A percentile compares a stretch with the other conserved stretches of the same genome.
phyloP scores from a whole-genome alignment of 805 yeast species.

The Wickerhamomyces ciferrii region DNA sequence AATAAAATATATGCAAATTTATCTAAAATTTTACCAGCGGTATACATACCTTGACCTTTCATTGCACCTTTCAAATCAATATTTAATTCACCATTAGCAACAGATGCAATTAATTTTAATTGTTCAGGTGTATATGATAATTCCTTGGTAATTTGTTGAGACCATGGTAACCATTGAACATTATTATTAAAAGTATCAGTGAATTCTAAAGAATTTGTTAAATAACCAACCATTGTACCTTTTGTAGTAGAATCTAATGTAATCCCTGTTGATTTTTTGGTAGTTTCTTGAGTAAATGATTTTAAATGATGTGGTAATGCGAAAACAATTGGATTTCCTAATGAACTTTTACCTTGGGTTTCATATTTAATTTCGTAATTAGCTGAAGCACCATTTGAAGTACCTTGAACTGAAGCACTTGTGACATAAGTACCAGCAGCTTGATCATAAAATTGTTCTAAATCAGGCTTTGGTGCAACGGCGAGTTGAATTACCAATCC shows the following conservation, averaged over 20 bases:
- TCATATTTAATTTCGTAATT: conserved; percentile 42
- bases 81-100: conserved; percentile 40
- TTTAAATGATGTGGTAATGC: conserved; percentile 50
- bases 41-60: conserved; percentile 38
- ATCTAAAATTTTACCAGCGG: conserved; percentile 48
- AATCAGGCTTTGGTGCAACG: conserved; percentile 33
- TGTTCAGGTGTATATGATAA: conserved; percentile 37
- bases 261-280: conserved; percentile 34
- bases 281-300: conserved; percentile 26
- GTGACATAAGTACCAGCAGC: conserved; percentile 68
- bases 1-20: conserved; percentile 53
- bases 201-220: conserved; percentile 33
- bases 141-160: conserved; percentile 20
- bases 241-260: conserved; percentile 41
- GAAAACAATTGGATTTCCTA: conserved; percentile 42
- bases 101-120: conserved; percentile 35
- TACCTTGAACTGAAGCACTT: conserved; percentile 42
- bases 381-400: conserved; percentile 39
- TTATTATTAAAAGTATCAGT: conserved; percentile 33
- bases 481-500: conserved; percentile 47
- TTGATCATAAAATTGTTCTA: conserved; percentile 42
- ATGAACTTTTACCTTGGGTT: conserved; percentile 44
- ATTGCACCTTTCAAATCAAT: conserved; percentile 41
- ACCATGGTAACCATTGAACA: conserved; percentile 42
- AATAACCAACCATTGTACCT: conserved; percentile 43